Evolutionary conservation across 2,329 filamentous ascomycete species (phyloP).

Genomic region (Fusarium tricinctum): DNA sequence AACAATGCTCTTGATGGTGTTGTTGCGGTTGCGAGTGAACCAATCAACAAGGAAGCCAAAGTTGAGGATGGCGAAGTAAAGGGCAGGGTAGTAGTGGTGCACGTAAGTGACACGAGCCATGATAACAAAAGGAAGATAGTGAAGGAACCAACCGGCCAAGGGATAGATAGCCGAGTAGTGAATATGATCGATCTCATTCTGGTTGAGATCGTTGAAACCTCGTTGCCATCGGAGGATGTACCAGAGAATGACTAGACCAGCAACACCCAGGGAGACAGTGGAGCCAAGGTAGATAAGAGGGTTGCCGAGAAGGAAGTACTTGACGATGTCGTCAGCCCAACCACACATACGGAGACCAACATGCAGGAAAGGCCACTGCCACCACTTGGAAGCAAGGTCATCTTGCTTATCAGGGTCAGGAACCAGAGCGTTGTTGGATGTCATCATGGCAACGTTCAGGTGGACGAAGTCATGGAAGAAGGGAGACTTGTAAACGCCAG

Average conservation of each 20-base stretch:
- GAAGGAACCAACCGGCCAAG: slow-evolving; percentile 92
- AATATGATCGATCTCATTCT: slow-evolving; percentile 89
- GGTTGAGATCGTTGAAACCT: slow-evolving; percentile 86
- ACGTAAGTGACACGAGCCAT: slow-evolving; percentile 99
- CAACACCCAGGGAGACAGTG: slow-evolving; percentile 81
- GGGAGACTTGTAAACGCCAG: slow-evolving; percentile 93
- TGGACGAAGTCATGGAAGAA: slow-evolving; percentile 99
- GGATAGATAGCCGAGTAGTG: slow-evolving; percentile 95
- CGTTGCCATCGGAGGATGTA: slow-evolving; percentile 97
- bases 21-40: slow-evolving; percentile 76
- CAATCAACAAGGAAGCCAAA: slow-evolving; percentile 92
- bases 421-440: slow-evolving; percentile 97
- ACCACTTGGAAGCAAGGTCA: slow-evolving; percentile 94
- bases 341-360: slow-evolving; percentile 98
- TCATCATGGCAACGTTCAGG: slow-evolving; percentile 99
- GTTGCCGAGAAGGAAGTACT: slow-evolving; percentile 98
- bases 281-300: slow-evolving; percentile 96
- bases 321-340: slow-evolving; percentile 95
- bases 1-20: slow-evolving; percentile 73
- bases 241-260: slow-evolving; percentile 81
- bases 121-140: slow-evolving; percentile 94
- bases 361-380: slow-evolving; percentile 97
- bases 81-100: slow-evolving; percentile 98
- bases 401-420: slow-evolving; percentile 99
- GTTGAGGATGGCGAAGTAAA: slow-evolving; percentile 95